Evolutionary conservation across 805 yeast genomes (phyloP), one percentile per base, ranked within the genome.

Genomic region (Kuraishia molischiana): DNA sequence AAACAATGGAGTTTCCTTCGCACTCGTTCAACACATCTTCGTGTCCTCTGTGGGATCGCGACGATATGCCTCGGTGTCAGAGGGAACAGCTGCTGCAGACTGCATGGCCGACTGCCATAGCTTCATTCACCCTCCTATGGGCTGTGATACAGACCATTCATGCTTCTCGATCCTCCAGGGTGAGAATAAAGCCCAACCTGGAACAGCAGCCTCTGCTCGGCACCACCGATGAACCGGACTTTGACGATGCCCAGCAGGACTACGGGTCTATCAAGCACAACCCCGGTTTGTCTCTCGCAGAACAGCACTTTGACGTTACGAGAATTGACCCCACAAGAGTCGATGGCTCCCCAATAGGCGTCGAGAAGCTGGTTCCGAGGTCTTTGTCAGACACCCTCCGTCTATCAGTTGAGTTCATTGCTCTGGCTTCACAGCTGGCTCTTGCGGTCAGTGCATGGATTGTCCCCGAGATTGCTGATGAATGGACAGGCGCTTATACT

Each of bases 241-340:
- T 28, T 20, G 44, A 36, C 4, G 26, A 32, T 19, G 38, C 32
- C n/a, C 19, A 26, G 3, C 38, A 31, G 9, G 44, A 30, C 9
- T 35, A 38, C 19, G 35, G 34, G 19, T 46, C 46, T 24, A 49
- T 49, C 18, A 43, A 47, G 15, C 36, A 43, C 34, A 37, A 31
- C 20, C 8, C 28, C 19, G 32, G 14, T 3, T 37, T 36, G 28
- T 24, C 61, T 17, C 46, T 74, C 29, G 68, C 75, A 32, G 72
- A 72, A 24, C 71, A 70, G 33, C 92, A 82, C 53, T 83, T 82
- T 46, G 83, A 83, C 45, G 66, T 82, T 24, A 64, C 71, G 15
- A 67, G 70, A 17, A 53, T 82, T 28, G 61, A 69, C 11, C 71
- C 77, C 14, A 58, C 69, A 2, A 70, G 71, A 41, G 66, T 67